A percentile compares a stretch with the other conserved stretches of the same genome.
Conservation (phyloP, 2,329 filamentous ascomycete species). For the Xylariomycetidae sp. region DNA sequence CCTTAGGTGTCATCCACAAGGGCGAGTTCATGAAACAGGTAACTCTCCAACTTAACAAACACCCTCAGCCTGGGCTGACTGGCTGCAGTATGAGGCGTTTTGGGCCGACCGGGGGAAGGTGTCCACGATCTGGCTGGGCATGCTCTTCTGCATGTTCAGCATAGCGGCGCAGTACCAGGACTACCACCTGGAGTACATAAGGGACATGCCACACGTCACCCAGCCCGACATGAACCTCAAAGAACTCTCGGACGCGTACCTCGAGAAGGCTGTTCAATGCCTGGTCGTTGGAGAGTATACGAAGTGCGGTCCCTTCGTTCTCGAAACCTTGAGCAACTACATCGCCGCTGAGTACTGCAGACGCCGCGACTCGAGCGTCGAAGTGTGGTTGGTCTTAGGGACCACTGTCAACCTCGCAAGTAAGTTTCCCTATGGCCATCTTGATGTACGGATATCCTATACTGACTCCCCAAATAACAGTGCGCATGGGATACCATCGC, state of each 20-base stretch:
- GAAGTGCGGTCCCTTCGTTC: constrained; percentile 34
- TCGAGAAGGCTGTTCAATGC: constrained; percentile 30
- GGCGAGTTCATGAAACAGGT: constrained; percentile 23
- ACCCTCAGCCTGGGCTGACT: background rate
- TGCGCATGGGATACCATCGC: constrained; percentile 38
- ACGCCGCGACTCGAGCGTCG: constrained; percentile 25
- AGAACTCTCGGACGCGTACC: constrained; percentile 12
- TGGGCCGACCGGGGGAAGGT: constrained; percentile 32
- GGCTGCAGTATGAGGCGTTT: constrained; percentile 35
- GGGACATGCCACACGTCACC: background rate
- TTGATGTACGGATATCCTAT: no score
- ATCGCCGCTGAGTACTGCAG: constrained; percentile 25
- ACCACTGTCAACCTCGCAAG: constrained; percentile 23
- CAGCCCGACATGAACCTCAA: constrained; percentile 1
- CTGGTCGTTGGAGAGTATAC: constrained; percentile 34
- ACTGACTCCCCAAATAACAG: constrained; percentile 18
- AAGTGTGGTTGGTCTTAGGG: constrained; percentile 29
- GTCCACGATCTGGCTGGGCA: constrained; percentile 38
- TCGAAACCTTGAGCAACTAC: constrained; percentile 33
- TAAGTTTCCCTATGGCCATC: constrained; percentile 4
- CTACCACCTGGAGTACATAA: constrained; percentile 6
- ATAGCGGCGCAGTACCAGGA: constrained; percentile 26
- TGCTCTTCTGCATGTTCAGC: constrained; percentile 40
- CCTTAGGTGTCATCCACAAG: constrained; percentile 22
- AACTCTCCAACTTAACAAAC: background rate